Conservation (phyloP, 1,284 basidiomycete genomes). For the Leccinum subspadiceum region DNA sequence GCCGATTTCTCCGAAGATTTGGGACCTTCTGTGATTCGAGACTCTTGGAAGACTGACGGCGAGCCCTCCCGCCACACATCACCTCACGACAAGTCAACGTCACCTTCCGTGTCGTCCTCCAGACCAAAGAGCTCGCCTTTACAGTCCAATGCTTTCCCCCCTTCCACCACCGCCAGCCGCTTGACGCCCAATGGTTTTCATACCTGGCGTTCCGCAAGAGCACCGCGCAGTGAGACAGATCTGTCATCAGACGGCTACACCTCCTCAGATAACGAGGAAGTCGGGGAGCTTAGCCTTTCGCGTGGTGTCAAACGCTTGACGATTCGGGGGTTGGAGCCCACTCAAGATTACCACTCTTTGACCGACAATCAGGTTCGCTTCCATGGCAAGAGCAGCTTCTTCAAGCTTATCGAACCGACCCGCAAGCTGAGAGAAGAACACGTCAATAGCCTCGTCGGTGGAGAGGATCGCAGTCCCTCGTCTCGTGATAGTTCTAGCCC, state of each 20-base stretch:
- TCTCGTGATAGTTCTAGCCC: constrained; percentile 24
- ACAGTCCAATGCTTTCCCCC: constrained; percentile 8
- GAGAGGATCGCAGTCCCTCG: constrained; percentile 17
- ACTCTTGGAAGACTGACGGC: constrained; percentile 63
- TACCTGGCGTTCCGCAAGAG: constrained; percentile 14
- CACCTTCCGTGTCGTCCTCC: constrained; percentile 20
- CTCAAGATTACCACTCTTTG: constrained; percentile 20
- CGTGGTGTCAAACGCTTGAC: constrained; percentile 42
- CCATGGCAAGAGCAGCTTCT: constrained; percentile 62
- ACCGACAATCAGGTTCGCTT: constrained; percentile 46
- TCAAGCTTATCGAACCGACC: constrained; percentile 51
- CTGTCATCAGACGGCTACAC: constrained; percentile 33
- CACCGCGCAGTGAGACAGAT: constrained; percentile 33
- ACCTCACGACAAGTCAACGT: constrained; percentile 23
- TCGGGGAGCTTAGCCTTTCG: constrained; percentile 38
- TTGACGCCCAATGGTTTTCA: constrained; percentile 3
- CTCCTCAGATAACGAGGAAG: constrained; percentile 42
- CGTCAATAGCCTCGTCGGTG: constrained; percentile 29
- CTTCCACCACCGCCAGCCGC: constrained; percentile 5
- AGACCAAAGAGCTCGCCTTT: constrained; percentile 17
- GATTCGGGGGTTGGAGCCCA: constrained; percentile 37
- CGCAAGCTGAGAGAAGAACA: constrained; percentile 53
- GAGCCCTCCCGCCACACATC: constrained; percentile 12
- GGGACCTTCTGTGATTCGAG: constrained; percentile 66
- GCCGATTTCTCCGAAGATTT: constrained; percentile 65